Base-by-base conservation (phyloP, 768 basidiomycete species). In the Agaricus subrufescens region DNA sequence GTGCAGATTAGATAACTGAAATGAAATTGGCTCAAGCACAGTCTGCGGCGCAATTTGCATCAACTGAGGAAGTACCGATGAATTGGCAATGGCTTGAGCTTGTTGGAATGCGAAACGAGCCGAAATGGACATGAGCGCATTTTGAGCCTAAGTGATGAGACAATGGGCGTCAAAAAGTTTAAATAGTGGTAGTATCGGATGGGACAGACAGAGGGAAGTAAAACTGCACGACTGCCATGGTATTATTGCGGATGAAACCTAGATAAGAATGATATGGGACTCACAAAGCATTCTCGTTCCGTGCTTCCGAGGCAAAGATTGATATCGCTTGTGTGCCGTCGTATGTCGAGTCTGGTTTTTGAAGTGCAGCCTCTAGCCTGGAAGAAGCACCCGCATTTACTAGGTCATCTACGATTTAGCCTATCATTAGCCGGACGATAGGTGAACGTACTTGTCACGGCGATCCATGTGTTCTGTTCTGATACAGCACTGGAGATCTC, bases 401-500 rank as follows among this genome's bases (percentile, higher is more conserved):
- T 79, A 52, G 34, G 34, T 7, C 11, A 34, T 34, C 15, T 19
- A 56, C 40, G 9, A 4, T 4, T 8, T 10, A 52, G 12, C 25
- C 3, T 52, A 26, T 23, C 49, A 46, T 9, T 25, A 14, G 48
- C 25, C 40, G 27, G 56, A 34, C 19, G 31, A 40, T 42, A 59
- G 45, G 40, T 48, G 27, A 23, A 69, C 78, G 60, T 61, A 84
- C 85, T 75, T 0, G 79, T 69, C 30, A 87, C 67, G 2, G 79
- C 83, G 1, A 69, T 72, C 85, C 85, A 87, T 12, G 71, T 72
- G 46, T 70, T 70, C 51, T 87, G 75, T 43, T 85, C 68, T 25
- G 78, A 56, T 10, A 87, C 69, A 2, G 73, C 75, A 39, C 58
- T 30, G n/a, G 70, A 69, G 12, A 87, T 59, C 25, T 81, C 75